phyloP scores from a whole-genome alignment of 192 early-diverging fungal genomes.

The Umbelopsis vinacea region DNA sequence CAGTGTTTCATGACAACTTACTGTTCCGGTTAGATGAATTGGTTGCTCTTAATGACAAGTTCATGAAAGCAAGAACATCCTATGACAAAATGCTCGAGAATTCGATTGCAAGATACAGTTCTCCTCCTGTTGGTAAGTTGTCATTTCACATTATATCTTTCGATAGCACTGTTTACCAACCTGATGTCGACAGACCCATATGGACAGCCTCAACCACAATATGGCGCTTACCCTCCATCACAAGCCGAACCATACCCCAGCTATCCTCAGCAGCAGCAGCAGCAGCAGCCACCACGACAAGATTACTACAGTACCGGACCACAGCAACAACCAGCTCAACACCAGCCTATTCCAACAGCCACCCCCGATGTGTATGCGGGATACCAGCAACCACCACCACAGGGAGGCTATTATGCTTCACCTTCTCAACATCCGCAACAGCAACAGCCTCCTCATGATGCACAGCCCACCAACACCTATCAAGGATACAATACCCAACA shows the following conservation, averaged over 20 bases:
- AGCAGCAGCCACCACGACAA: constrained; percentile 24
- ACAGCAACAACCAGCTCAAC: neutral
- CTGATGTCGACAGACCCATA: constrained; percentile 11
- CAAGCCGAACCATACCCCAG: constrained; percentile 24
- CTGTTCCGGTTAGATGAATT: constrained; percentile 69
- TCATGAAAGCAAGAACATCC: constrained; percentile 66
- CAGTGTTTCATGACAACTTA: neutral
- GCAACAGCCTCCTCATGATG: constrained; percentile 27
- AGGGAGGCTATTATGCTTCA: constrained; percentile 33
- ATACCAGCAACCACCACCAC: neutral
- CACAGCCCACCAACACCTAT: constrained; percentile 20
- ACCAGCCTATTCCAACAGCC: neutral
- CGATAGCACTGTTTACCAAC: no score
- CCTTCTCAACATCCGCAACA: constrained; percentile 21
- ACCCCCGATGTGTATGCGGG: constrained; percentile 15
- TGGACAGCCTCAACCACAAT: constrained; percentile 32
- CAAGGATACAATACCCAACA: constrained; percentile 19
- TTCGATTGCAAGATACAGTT: constrained; percentile 62
- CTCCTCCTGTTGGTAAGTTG: constrained; percentile 30
- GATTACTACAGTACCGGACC: neutral
- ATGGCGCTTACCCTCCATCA: constrained; percentile 29
- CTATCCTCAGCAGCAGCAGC: constrained; percentile 28
- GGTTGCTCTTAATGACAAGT: constrained; percentile 71
- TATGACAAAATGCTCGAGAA: constrained; percentile 78
- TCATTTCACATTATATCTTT: no score